Evolutionary conservation across 2,329 filamentous ascomycete genomes (phyloP), one percentile per base, ranked within the genome.

Genomic region (Beauveria varroae): DNA sequence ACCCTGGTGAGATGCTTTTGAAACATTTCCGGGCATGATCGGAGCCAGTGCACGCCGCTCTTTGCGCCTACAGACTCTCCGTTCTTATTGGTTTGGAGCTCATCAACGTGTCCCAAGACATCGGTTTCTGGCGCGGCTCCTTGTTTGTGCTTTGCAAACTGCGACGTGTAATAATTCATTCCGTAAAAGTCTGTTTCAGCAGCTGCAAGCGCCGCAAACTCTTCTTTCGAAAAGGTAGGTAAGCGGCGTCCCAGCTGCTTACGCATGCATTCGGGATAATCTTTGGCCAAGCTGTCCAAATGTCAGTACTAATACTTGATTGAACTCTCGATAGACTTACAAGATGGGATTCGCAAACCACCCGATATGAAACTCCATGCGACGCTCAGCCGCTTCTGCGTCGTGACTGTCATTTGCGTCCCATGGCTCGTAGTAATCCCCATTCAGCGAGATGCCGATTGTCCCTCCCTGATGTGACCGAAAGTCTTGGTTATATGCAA

Each of bases 331-430:
- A 20, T 24, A 8, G 12, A 64, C 70, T 68, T 55, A 71, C 70
- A 75, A 76, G 7, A 76, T 71, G 10, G 74, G 74, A 51, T 75
- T 70, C 1, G 72, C 74, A 58, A 75, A 76, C 74, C 74, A 76
- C 6, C 72, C 74, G 4, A 76, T 73, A 54, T 73, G 69, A 24
- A 76, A 76, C 16, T 74, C 63, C 72, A 76, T 73, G 0, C 71
- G 62, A 1, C 73, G 62, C 63, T 74, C 68, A 2, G 70, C 70
- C 1, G 74, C 74, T 5, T 72, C 70, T 0, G 61, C 59, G 28
- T 75, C 72, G 5, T 46, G 40, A 0, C 62, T 54, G 14, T 70
- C 67, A 2, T 50, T 62, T 12, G 52, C 54, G 30, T 76, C 72
- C 67, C 69, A 76, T 0, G 74, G 74, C 59, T 74, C 72, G 50